Evolutionary conservation across 148 eudicot species (phyloP).

Genomic region (Chenopodium berlandieri): DNA sequence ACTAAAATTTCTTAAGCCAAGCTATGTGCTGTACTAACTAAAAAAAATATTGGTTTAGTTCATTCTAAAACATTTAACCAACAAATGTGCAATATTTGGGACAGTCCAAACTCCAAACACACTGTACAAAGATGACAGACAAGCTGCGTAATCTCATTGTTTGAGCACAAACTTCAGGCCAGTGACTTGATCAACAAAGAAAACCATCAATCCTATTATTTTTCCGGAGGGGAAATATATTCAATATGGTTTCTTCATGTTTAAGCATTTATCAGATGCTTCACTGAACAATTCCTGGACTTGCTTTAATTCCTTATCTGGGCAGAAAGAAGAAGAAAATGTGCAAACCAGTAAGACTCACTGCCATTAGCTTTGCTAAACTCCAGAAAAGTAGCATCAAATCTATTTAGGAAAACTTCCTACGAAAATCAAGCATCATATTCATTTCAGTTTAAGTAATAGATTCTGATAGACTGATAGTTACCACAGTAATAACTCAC

Average conservation of each 20-base stretch:
- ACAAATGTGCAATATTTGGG: not conserved
- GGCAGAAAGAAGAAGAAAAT: not conserved
- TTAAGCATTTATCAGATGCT: slow-evolving; percentile 68
- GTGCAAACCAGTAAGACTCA: not conserved
- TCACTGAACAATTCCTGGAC: slow-evolving; percentile 79
- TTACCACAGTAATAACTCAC: not conserved
- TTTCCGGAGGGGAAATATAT: not conserved
- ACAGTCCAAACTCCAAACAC: not conserved
- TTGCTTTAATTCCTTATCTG: slow-evolving; percentile 86
- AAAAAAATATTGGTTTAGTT: not conserved
- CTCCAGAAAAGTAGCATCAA: not conserved
- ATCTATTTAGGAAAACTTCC: not conserved
- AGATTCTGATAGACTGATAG: not conserved
- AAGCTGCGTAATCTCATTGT: not conserved
- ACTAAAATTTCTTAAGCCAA: not conserved
- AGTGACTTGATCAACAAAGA: not conserved
- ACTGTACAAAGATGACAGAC: slow-evolving; percentile 5
- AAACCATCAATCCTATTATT: too few species aligned
- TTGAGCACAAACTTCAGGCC: not conserved
- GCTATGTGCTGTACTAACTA: not conserved
- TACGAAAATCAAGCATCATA: not conserved
- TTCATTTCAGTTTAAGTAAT: not conserved
- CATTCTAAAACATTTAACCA: not conserved
- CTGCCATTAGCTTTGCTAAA: not conserved
- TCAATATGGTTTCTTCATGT: slow-evolving; percentile 90